These are phyloP conservation scores for Ceratocystiopsis sp. DNA, from an alignment of 2,329 filamentous ascomycete species.

Conservation along the genomic window DNA sequence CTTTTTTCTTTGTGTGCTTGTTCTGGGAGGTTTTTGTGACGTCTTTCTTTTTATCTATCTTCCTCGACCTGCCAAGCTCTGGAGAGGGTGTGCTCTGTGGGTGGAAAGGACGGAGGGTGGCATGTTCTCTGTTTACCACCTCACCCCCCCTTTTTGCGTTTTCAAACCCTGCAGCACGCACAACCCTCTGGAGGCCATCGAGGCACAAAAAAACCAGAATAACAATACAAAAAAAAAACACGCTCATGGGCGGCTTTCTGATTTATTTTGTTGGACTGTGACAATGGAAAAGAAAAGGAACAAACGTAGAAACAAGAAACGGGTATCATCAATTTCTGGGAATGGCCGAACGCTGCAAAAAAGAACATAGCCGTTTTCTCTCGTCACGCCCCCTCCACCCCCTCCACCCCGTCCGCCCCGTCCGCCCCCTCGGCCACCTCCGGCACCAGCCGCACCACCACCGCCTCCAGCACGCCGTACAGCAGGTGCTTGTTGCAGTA, in stretches of 20 bases:
- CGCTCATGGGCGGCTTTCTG: slow-evolving; percentile 10
- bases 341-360: no score
- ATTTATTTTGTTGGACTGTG: background rate
- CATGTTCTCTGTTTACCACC: background rate
- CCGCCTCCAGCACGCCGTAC: slow-evolving; percentile 63
- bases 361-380: background rate
- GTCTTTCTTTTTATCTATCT: background rate
- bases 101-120: no score
- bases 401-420: slow-evolving; percentile 25
- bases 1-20: background rate
- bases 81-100: no score
- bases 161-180: background rate
- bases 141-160: background rate
- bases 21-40: background rate
- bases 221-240: slow-evolving; percentile 5
- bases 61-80: no score
- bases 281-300: background rate
- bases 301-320: background rate
- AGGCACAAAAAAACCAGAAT: slow-evolving; percentile 3
- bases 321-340: slow-evolving; percentile 2
- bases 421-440: slow-evolving; percentile 61
- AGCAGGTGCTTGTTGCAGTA: slow-evolving; percentile 91
- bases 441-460: slow-evolving; percentile 69
- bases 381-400: background rate
- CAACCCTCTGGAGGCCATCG: no score